Evolutionary conservation across 106 monocot genomes (phyloP).

Genomic region (Chionographis japonica): DNA sequence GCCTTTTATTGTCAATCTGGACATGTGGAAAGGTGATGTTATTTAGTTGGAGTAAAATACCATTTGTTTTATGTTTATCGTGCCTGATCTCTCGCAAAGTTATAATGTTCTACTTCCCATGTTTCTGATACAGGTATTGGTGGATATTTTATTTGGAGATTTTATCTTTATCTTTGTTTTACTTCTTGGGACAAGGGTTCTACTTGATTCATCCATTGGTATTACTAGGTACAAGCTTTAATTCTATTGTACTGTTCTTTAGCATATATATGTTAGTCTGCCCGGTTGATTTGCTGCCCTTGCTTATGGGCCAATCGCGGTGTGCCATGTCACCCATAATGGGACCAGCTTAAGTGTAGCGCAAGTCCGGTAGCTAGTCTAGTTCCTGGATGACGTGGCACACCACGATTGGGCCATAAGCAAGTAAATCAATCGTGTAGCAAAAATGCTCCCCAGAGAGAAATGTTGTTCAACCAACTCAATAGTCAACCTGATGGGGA

Average conservation of each 20-base stretch:
- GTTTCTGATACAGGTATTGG: conserved; percentile 34
- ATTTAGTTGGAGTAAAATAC: neutral
- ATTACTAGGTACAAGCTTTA: conserved; percentile 29
- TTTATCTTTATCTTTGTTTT: conserved; percentile 13
- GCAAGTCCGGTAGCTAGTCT: no score
- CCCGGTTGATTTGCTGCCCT: no score
- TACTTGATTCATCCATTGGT: conserved; percentile 17
- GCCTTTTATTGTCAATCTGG: conserved; percentile 17
- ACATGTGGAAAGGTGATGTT: conserved; percentile 38
- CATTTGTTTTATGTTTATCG: no score
- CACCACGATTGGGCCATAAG: no score
- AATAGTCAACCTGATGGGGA: no score
- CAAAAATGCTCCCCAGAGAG: no score
- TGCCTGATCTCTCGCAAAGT: neutral
- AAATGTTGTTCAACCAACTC: no score
- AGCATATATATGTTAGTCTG: neutral
- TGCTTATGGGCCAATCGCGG: no score
- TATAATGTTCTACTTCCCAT: neutral
- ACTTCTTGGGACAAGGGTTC: conserved; percentile 12
- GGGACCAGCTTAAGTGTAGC: no score
- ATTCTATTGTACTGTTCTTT: neutral
- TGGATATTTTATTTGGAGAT: conserved; percentile 26
- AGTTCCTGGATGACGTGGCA: no score
- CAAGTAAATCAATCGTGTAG: no score
- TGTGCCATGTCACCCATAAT: no score